Percentiles rank a stretch among this genome's conserved stretches.
Conservation (phyloP, 2,329 filamentous ascomycete genomes). For the Sordariomycetes sp. region DNA sequence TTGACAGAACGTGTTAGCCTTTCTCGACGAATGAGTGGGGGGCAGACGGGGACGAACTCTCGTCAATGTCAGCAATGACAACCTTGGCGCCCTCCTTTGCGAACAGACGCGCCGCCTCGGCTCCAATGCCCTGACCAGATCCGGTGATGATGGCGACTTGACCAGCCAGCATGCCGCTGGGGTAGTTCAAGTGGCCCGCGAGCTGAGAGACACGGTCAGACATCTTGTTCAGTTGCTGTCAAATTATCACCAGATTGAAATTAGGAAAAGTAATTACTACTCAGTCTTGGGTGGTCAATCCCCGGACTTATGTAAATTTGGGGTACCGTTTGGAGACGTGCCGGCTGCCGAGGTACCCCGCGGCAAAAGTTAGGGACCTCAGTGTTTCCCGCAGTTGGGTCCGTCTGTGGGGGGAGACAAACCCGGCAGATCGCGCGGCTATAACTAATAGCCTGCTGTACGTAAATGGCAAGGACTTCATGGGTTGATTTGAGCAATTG, state of each 20-base stretch:
- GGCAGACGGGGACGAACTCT: conserved; percentile 31
- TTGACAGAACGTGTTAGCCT: conserved; percentile 17
- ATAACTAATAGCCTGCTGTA: no score
- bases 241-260: no score
- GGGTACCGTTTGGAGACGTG: background rate
- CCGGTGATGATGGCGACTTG: conserved; percentile 86
- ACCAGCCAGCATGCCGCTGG: conserved; percentile 66
- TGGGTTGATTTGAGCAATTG: no score
- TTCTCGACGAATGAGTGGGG: background rate
- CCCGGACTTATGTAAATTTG: no score
- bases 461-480: no score
- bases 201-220: conserved; percentile 61
- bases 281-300: no score
- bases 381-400: no score
- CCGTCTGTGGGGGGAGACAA: no score
- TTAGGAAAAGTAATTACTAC: background rate
- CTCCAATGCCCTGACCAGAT: conserved; percentile 79
- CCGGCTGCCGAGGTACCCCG: conserved; percentile 2
- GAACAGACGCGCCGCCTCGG: conserved; percentile 72
- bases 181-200: conserved; percentile 72
- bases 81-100: conserved; percentile 84
- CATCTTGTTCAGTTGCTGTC: conserved; percentile 23
- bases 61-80: conserved; percentile 76
- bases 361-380: no score
- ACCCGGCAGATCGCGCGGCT: no score